These are phyloP conservation scores for Raffaelea albimanens DNA, from an alignment of 2,329 filamentous ascomycete genomes.

Conservation along the genomic window DNA sequence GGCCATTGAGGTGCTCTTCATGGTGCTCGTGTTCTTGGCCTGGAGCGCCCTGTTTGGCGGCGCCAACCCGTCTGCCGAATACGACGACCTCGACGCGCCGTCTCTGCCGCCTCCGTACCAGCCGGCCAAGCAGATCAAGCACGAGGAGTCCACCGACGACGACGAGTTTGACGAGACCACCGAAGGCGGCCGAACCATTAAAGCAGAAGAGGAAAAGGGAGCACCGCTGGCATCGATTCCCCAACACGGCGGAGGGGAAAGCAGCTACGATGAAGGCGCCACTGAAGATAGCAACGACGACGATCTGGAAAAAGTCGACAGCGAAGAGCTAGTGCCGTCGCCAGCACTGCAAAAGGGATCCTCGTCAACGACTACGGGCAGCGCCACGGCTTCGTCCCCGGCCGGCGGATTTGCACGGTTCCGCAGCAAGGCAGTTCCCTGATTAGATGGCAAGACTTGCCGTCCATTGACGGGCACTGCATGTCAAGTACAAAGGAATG, in stretches of 20 bases:
- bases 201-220: background rate
- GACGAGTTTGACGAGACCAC: no score
- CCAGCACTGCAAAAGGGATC: background rate
- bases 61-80: background rate
- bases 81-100: background rate
- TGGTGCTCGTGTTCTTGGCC: slow-evolving; percentile 54
- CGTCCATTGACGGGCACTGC: no score
- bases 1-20: slow-evolving; percentile 60
- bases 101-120: background rate
- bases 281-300: background rate
- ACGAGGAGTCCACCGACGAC: no score
- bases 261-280: background rate
- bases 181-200: background rate
- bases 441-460: no score
- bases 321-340: background rate
- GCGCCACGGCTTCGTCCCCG: background rate
- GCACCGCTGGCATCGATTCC: no score
- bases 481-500: no score
- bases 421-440: no score
- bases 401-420: no score
- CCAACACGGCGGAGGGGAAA: no score
- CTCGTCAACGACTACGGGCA: background rate
- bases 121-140: no score
- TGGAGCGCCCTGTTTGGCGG: slow-evolving; percentile 25
- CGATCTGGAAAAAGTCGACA: background rate